A percentile compares a stretch with the other conserved stretches of the same genome.
Evolutionary conservation across 2,329 filamentous ascomycete genomes (phyloP).

Genomic region (Fusarium marasasianum): DNA sequence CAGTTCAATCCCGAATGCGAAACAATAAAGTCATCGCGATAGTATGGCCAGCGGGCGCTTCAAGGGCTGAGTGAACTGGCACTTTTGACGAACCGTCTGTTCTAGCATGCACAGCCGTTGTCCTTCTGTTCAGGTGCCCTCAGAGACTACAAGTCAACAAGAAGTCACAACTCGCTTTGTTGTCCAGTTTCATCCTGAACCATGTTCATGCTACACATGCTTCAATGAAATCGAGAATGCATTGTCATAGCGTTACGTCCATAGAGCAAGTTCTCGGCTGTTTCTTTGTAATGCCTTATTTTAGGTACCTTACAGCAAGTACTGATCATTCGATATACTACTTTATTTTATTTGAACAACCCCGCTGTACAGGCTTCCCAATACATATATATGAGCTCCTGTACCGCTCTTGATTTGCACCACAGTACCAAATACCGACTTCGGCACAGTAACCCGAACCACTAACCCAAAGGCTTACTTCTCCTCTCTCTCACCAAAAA

Average conservation of each 20-base stretch:
- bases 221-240: rapidly evolving
- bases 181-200: rapidly evolving
- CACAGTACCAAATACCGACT: rapidly evolving
- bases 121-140: neutral
- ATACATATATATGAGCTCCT: rapidly evolving
- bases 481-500: rapidly evolving
- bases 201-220: rapidly evolving
- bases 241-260: rapidly evolving
- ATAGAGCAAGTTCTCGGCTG: rapidly evolving
- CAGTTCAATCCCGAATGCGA: too few relatives aligned
- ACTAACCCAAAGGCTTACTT: rapidly evolving
- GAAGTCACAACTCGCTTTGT: neutral
- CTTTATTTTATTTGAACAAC: rapidly evolving
- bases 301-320: rapidly evolving
- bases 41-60: too few relatives aligned
- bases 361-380: rapidly evolving
- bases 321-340: rapidly evolving
- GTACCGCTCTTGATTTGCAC: rapidly evolving
- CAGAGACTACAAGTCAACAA: rapidly evolving
- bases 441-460: rapidly evolving
- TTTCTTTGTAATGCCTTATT: neutral
- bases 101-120: rapidly evolving
- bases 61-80: rapidly evolving
- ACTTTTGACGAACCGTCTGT: rapidly evolving
- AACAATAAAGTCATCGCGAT: rapidly evolving